Evolutionary conservation across 2,329 filamentous ascomycete genomes (phyloP), one percentile per base, ranked within the genome.

Genomic region (Pseudomassariella vexata): DNA sequence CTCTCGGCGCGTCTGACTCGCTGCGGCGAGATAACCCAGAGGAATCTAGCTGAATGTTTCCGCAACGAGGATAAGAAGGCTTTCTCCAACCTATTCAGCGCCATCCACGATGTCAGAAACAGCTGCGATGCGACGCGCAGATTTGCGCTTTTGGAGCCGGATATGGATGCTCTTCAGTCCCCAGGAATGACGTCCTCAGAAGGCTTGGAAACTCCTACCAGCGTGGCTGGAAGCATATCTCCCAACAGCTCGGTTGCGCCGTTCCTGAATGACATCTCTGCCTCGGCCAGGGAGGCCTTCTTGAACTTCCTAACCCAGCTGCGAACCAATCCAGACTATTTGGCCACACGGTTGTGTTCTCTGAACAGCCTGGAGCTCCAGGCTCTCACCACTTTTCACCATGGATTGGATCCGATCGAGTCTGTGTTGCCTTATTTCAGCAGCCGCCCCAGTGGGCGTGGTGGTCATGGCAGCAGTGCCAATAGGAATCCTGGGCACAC

Each of bases 271-370:
- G 79, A 88, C 49, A 74, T 96, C 30, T 85, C 88, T 31, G 68
- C 76, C 35, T 79, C 82, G 40, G 79, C 86, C 35, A 72, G 85
- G 52, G 77, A 86, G 39, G 77, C 81, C 25, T 76, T 95, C 37
- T 56, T 95, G 37, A 76, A 79, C 40, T 90, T 96, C 51, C 63
- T 96, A 47, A 81, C 77, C 29, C 77, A 86, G 57, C 74, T 95
- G 41, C 79, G 90, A 47, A 88, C 83, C 41, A 89, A 95, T 55
- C 81, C 87, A 22, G 80, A 89, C 49, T 96, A 94, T 59, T 59
- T 98, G 56, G 86, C 90, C 49, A 79, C 84, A 42, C 78, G 89
- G 43, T 73, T 98, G 43, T 79, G 79, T 54, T 79, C 76, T 48
- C 68, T 98, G 45, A 80, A 79, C 34, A 76, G 80, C 37, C 64